These are phyloP conservation scores for Mesotaenium endlicherianum DNA, from an alignment of 139 green algal genomes.

Conservation along the genomic window DNA sequence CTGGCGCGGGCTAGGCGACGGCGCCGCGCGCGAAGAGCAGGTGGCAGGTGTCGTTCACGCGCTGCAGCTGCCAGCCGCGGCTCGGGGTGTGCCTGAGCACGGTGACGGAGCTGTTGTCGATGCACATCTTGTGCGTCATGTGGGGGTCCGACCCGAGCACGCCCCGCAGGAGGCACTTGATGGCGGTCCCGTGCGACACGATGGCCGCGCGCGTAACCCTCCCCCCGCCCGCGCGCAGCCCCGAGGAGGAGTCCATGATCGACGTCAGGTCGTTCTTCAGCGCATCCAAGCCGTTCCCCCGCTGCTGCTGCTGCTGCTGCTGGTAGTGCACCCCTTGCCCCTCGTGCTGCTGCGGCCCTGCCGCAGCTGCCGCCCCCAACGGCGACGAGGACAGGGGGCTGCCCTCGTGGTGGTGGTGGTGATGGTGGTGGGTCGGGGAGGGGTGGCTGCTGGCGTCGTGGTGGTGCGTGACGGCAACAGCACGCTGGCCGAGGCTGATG, in stretches of 20 bases:
- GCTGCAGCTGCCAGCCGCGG: conserved; percentile 29
- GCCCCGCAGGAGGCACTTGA: conserved; percentile 48
- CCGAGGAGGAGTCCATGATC: too few relatives aligned
- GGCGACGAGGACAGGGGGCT: too few relatives aligned
- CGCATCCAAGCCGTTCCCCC: too few relatives aligned
- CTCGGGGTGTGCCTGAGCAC: neutral
- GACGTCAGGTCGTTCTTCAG: too few relatives aligned
- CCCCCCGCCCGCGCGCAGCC: too few relatives aligned
- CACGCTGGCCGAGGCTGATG: too few relatives aligned
- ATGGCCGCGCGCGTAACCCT: conserved; percentile 8
- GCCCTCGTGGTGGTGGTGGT: too few relatives aligned
- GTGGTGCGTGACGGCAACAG: too few relatives aligned
- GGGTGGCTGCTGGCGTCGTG: too few relatives aligned
- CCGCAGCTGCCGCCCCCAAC: neutral
- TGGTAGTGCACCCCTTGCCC: neutral
- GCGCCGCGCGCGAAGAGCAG: conserved; percentile 67
- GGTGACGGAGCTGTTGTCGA: conserved; percentile 36
- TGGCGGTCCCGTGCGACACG: conserved; percentile 42
- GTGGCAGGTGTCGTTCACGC: conserved; percentile 55
- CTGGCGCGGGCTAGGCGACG: too few relatives aligned
- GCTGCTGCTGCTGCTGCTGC: neutral
- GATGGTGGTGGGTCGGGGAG: too few relatives aligned
- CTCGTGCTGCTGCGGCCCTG: neutral
- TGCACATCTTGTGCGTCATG: conserved; percentile 31
- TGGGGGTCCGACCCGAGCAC: conserved; percentile 26